phyloP scores from a whole-genome alignment of 495 filamentous ascomycete genomes.

The Daldinia childiae region DNA sequence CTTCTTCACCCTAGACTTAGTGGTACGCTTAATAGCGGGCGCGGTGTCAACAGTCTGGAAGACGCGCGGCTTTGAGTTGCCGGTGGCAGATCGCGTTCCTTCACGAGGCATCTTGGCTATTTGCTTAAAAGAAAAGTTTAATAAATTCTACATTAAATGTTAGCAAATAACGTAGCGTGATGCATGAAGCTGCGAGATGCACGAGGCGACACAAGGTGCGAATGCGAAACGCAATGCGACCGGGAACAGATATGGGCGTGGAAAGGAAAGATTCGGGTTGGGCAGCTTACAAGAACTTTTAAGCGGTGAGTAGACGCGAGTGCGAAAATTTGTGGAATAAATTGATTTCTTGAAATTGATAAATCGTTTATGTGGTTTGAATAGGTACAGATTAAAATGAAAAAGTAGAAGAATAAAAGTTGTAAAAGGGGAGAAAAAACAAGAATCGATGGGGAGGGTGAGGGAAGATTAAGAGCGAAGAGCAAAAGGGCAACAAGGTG shows the following conservation, averaged over 20 bases:
- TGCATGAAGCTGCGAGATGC: slow-evolving; percentile 3
- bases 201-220: slow-evolving; percentile 37
- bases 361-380: slow-evolving; percentile 4
- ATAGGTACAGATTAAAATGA: background rate
- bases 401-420: slow-evolving; percentile 7
- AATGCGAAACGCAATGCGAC: slow-evolving; percentile 45
- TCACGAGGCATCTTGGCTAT: slow-evolving; percentile 61
- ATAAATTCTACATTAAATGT: slow-evolving; percentile 40
- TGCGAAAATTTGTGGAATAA: slow-evolving; percentile 9
- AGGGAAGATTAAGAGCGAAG: slow-evolving; percentile 34
- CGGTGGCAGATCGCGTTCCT: slow-evolving; percentile 64
- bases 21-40: slow-evolving; percentile 58
- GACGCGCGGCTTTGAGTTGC: slow-evolving; percentile 64
- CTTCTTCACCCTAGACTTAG: slow-evolving; percentile 52
- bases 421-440: slow-evolving; percentile 15
- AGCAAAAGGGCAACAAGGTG: slow-evolving; percentile 29
- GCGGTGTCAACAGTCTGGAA: slow-evolving; percentile 61
- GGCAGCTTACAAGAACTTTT: slow-evolving; percentile 28
- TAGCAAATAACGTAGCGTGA: slow-evolving; percentile 31
- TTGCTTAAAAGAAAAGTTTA: slow-evolving; percentile 27
- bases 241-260: slow-evolving; percentile 15
- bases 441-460: slow-evolving; percentile 23
- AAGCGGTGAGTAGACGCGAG: slow-evolving; percentile 4
- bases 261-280: slow-evolving; percentile 17
- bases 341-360: background rate